Percentiles rank a stretch among this genome's conserved stretches.
These are phyloP conservation scores for Symbiodinium natans DNA, from an alignment of 73 alveolate genomes.

Conservation along the genomic window DNA sequence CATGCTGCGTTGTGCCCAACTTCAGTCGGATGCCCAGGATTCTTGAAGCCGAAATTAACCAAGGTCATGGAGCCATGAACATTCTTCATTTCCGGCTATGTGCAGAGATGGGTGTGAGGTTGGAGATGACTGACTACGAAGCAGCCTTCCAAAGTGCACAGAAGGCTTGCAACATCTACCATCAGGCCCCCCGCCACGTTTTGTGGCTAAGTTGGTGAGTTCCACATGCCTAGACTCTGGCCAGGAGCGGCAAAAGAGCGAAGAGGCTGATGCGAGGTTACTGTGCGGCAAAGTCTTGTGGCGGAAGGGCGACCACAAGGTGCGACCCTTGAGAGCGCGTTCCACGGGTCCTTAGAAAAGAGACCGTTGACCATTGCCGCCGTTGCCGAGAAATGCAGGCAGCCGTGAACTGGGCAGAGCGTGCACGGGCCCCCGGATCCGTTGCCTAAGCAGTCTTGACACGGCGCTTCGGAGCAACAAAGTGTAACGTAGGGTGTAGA, in stretches of 20 bases:
- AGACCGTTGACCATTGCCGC: too few relatives aligned
- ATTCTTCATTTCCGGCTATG: neutral
- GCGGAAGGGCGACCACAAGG: conserved; percentile 59
- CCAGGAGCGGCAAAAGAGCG: conserved; percentile 5
- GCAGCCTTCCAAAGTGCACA: neutral
- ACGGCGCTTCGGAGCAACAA: too few relatives aligned
- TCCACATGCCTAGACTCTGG: too few relatives aligned
- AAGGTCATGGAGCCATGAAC: neutral
- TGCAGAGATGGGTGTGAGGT: neutral
- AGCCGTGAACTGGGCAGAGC: neutral
- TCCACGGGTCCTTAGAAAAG: too few relatives aligned
- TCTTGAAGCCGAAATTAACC: neutral
- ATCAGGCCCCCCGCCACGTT: conserved; percentile 20
- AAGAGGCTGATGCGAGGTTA: conserved; percentile 36
- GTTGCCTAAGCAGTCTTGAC: too few relatives aligned
- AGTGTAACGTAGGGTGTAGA: too few relatives aligned
- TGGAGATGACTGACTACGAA: conserved; percentile 21
- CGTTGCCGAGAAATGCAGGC: too few relatives aligned
- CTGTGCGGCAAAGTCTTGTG: conserved; percentile 50
- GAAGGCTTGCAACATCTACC: conserved; percentile 31
- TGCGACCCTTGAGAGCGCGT: neutral
- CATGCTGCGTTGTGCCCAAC: neutral
- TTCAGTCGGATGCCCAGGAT: neutral
- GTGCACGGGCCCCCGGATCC: neutral
- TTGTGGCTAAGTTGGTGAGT: too few relatives aligned